Evolutionary conservation across 495 filamentous ascomycete genomes (phyloP).

Genomic region (Xeromyces bisporus): DNA sequence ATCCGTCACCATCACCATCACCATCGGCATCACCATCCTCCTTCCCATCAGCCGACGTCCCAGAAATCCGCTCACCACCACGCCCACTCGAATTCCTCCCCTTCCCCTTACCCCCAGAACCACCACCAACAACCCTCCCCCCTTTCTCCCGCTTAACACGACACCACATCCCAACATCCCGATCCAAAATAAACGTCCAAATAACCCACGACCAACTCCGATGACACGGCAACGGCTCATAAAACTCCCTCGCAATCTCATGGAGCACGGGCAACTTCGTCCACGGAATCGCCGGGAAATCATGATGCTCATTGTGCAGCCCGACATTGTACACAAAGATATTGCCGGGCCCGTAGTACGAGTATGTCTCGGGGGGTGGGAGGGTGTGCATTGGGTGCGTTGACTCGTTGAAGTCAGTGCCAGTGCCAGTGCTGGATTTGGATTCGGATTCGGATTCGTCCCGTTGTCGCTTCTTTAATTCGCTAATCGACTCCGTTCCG

Average conservation of each 20-base stretch:
- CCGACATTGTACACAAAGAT: constrained; percentile 92
- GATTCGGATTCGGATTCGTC: too few relatives aligned
- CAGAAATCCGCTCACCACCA: constrained; percentile 26
- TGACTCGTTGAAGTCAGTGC: constrained; percentile 2
- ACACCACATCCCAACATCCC: constrained; percentile 72
- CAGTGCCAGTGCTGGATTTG: too few relatives aligned
- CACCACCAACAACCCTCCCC: constrained; percentile 45
- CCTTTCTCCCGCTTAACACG: constrained; percentile 84
- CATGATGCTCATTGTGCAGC: constrained; percentile 95
- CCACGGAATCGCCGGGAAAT: constrained; percentile 96
- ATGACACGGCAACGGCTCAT: constrained; percentile 72
- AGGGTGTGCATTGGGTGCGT: constrained; percentile 28
- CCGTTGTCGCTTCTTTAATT: constrained; percentile 9
- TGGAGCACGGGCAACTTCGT: constrained; percentile 59
- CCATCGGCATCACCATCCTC: constrained; percentile 20
- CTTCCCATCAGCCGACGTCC: constrained; percentile 15
- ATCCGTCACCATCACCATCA: constrained; percentile 25
- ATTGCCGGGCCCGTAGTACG: constrained; percentile 91
- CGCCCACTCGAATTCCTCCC: constrained; percentile 22
- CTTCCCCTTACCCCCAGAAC: constrained; percentile 20
- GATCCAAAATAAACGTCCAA: constrained; percentile 87
- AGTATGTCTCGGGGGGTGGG: constrained; percentile 83
- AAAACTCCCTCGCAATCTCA: constrained; percentile 80
- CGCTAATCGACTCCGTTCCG: constrained; percentile 37
- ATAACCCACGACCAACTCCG: constrained; percentile 83